Evolutionary conservation across 768 basidiomycete species (phyloP).

Genomic region (Boletus subparvulus): DNA sequence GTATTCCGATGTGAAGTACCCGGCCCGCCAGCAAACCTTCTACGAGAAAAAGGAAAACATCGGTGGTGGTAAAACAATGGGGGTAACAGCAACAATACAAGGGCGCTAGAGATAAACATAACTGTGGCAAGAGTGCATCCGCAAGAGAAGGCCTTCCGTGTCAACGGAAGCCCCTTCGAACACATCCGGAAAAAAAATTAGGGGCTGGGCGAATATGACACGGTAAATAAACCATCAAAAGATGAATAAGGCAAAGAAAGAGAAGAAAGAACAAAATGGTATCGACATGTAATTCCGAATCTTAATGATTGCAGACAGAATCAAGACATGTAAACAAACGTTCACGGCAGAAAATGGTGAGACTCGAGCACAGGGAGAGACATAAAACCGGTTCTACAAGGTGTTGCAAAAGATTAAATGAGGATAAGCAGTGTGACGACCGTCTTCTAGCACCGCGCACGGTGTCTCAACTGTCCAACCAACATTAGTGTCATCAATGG

Average conservation of each 20-base stretch:
- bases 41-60: background rate
- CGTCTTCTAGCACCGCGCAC: background rate
- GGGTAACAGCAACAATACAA: background rate
- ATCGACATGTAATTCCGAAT: conserved; percentile 13
- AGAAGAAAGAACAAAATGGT: conserved; percentile 4
- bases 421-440: background rate
- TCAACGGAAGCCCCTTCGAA: background rate
- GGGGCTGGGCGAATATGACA: background rate
- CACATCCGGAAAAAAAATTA: background rate
- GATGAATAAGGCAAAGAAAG: background rate
- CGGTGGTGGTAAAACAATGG: background rate
- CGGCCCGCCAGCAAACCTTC: conserved; percentile 11
- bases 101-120: background rate
- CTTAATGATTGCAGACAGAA: conserved; percentile 1
- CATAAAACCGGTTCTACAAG: background rate
- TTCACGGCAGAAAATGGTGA: background rate
- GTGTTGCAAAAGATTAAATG: background rate
- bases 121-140: background rate
- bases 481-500: background rate
- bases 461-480: background rate
- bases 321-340: background rate
- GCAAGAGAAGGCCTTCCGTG: background rate
- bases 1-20: background rate
- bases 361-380: background rate
- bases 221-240: background rate